Evolutionary conservation across 768 basidiomycete species (phyloP), one percentile per base, ranked within the genome.

Genomic region (Phaeotremella fagi): DNA sequence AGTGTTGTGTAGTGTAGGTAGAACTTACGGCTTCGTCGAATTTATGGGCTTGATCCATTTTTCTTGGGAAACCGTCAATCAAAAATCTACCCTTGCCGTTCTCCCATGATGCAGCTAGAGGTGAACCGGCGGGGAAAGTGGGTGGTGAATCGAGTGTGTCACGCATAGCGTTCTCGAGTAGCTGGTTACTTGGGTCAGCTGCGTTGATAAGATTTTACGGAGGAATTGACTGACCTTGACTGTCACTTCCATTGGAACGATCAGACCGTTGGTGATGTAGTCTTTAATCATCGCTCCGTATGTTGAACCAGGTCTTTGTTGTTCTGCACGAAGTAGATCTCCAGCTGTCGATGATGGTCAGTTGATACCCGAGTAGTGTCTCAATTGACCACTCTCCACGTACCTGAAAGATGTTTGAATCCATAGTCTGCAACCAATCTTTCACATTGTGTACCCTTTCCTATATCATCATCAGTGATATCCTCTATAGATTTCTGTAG

Each of bases 241-340:
- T 26, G 95, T 99, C 55, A 99, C 87, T 72, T 95, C 86, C 85
- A 88, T 89, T 12, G 95, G 94, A 9, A 98, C 95, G 68, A 99
- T 92, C 55, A 78, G 83, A 43, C 95, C 95, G 75, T 91, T 92
- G 47, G 79, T 82, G 73, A 99, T 98, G 77, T 84, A 87, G 14
- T 81, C 84, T 60, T 82, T 84, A 73, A 98, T 99, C 67, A 98
- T 77, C 24, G 82, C 78, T 26, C 91, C 91, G 63, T 85, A 87
- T 55, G 84, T 67, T 1, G 90, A 92, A 38, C 87, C 87, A 52
- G 85, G 82, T 41, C 92, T 85, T 54, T 83, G 78, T 76, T 97
- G 92, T 70, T 99, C 95, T 7, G 87, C 90, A 56, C 95, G 87
- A 20, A 98, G 82, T 26, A 99, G 85, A 75, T 99, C 95, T n/a